phyloP scores from a whole-genome alignment of 139 green algal genomes.

The Tetradesmus lagerheimii region DNA sequence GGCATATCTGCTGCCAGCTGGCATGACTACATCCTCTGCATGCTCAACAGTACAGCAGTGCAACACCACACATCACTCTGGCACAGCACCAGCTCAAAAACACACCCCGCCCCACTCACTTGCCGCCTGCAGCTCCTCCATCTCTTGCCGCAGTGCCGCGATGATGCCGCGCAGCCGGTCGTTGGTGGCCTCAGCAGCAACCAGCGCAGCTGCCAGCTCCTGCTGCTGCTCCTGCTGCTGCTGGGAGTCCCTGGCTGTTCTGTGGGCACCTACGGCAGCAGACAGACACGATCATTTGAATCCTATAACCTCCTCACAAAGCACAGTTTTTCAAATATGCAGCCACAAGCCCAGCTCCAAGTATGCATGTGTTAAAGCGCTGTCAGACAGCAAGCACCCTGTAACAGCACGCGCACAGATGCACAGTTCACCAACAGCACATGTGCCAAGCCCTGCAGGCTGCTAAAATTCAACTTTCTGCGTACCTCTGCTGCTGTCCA shows the following conservation, averaged over 20 bases:
- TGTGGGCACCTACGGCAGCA: neutral
- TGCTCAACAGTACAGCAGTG: no score
- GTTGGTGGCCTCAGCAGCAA: constrained; percentile 65
- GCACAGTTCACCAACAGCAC: neutral
- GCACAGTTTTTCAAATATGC: no score
- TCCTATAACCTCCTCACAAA: no score
- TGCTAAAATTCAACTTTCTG: neutral
- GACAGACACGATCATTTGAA: no score
- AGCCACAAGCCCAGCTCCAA: no score
- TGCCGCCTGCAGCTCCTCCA: constrained; percentile 65
- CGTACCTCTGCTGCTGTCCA: neutral
- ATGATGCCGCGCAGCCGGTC: constrained; percentile 64
- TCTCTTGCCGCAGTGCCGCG: constrained; percentile 70
- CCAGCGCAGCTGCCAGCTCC: constrained; percentile 40
- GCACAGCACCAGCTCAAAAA: no score
- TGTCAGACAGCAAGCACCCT: no score
- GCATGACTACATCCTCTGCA: no score
- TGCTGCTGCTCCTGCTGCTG: constrained; percentile 38
- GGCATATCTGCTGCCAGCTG: no score
- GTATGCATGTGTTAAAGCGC: no score
- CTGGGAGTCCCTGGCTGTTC: neutral
- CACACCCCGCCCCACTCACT: constrained; percentile 4
- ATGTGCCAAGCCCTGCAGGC: neutral
- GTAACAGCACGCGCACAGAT: neutral
- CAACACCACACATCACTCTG: no score